phyloP scores from a whole-genome alignment of 1,139 yeast genomes.

The Spathaspora sp. region DNA sequence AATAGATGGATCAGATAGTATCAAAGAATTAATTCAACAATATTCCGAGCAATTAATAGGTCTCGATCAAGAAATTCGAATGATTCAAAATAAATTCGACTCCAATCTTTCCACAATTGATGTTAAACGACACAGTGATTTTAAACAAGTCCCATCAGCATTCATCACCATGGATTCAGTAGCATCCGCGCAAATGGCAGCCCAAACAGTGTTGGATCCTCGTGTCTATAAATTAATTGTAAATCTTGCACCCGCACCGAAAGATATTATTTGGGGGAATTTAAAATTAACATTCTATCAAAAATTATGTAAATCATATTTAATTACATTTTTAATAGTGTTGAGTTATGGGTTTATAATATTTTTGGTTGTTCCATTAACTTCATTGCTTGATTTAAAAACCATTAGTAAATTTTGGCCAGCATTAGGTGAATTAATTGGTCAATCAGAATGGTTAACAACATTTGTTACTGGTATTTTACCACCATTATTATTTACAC shows the following conservation, averaged over 20 bases:
- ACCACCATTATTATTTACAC: slow-evolving; percentile 73
- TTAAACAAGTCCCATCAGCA: slow-evolving; percentile 59
- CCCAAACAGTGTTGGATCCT: slow-evolving; percentile 79
- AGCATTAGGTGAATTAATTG: slow-evolving; percentile 57
- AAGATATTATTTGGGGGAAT: slow-evolving; percentile 75
- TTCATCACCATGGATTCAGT: slow-evolving; percentile 82
- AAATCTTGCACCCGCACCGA: slow-evolving; percentile 76
- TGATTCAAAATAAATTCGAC: slow-evolving; percentile 33
- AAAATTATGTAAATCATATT: slow-evolving; percentile 54
- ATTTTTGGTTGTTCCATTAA: slow-evolving; percentile 71
- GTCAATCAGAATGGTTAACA: slow-evolving; percentile 65
- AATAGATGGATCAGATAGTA: slow-evolving; percentile 6
- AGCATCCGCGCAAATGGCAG: slow-evolving; percentile 84
- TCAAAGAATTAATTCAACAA: slow-evolving; percentile 14
- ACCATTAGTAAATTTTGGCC: slow-evolving; percentile 77
- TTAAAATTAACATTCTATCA: slow-evolving; percentile 60
- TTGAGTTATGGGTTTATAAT: slow-evolving; percentile 62
- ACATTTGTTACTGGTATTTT: slow-evolving; percentile 71
- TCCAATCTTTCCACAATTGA: slow-evolving; percentile 26
- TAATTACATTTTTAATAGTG: slow-evolving; percentile 62
- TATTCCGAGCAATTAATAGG: slow-evolving; percentile 23
- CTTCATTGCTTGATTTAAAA: slow-evolving; percentile 69
- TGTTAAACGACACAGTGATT: slow-evolving; percentile 24
- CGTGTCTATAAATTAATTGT: slow-evolving; percentile 71
- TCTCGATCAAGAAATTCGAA: slow-evolving; percentile 29